Evolutionary conservation across 2,329 filamentous ascomycete species (phyloP).

Genomic region (Periglandula ipomoeae): DNA sequence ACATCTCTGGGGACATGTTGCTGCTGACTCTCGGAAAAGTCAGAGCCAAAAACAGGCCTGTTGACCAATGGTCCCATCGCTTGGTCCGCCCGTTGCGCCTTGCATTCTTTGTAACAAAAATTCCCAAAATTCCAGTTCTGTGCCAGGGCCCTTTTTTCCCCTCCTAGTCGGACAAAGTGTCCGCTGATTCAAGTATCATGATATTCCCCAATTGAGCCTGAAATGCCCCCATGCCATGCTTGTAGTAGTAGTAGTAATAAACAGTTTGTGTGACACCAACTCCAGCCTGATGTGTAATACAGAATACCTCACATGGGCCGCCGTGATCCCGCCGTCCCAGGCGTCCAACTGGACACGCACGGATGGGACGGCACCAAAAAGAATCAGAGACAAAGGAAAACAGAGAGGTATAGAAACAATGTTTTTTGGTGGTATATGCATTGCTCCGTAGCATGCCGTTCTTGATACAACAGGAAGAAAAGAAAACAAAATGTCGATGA

Average conservation of each 20-base stretch:
- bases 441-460: conserved; percentile 39
- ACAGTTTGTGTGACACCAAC: conserved; percentile 19
- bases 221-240: conserved; percentile 25
- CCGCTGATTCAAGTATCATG: conserved; percentile 19
- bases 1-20: not conserved
- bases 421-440: conserved; percentile 31
- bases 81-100: not conserved
- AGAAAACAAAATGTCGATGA: conserved; percentile 8
- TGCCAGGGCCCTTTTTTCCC: conserved; percentile 4
- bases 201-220: conserved; percentile 17
- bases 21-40: not conserved
- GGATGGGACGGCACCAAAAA: conserved; percentile 1
- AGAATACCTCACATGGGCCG: conserved; percentile 15
- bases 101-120: conserved; percentile 5
- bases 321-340: conserved; percentile 15
- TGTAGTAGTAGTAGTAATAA: conserved; percentile 16
- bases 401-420: not conserved
- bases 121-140: conserved; percentile 7
- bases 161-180: conserved; percentile 13
- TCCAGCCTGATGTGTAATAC: conserved; percentile 22
- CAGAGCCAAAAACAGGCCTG: not conserved
- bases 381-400: conserved; percentile 15
- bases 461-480: conserved; percentile 31
- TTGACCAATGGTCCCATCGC: not conserved
- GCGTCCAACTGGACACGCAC: conserved; percentile 14